A percentile compares a stretch with the other conserved stretches of the same genome.
Evolutionary conservation across 208 protist genomes (phyloP).

Genomic region (Lotmaria passim): DNA sequence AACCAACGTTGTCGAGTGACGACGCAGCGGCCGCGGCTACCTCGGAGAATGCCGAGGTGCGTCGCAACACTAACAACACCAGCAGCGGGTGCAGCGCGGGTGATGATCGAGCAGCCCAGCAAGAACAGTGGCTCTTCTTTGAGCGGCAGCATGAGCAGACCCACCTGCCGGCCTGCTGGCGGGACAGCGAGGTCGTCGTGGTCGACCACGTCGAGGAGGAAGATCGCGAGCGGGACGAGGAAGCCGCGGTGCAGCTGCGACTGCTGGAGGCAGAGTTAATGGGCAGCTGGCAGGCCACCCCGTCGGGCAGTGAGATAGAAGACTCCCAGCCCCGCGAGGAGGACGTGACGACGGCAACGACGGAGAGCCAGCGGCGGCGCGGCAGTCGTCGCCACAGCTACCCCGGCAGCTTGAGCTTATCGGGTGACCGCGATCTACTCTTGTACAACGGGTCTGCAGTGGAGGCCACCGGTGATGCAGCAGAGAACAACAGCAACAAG

Average conservation of each 20-base stretch:
- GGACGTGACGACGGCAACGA: slow-evolving; percentile 19
- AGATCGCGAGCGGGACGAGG: slow-evolving; percentile 13
- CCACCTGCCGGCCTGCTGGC: slow-evolving; percentile 39
- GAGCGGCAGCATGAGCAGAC: slow-evolving; percentile 40
- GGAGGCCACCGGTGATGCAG: not conserved
- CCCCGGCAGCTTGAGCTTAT: not conserved
- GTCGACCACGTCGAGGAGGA: slow-evolving; percentile 24
- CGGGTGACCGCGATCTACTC: not conserved
- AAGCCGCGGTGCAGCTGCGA: slow-evolving; percentile 17
- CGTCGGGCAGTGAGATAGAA: slow-evolving; percentile 5
- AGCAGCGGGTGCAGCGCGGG: not conserved
- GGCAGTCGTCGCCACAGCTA: slow-evolving; percentile 12
- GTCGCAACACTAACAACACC: not conserved
- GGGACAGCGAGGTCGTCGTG: slow-evolving; percentile 35
- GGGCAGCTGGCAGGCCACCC: not conserved
- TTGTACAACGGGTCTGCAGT: not conserved
- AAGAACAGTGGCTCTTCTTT: slow-evolving; percentile 33
- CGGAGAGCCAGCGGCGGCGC: slow-evolving; percentile 1
- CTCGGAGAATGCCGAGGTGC: too few species aligned
- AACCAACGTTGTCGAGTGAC: too few species aligned
- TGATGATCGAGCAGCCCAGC: not conserved
- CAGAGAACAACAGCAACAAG: not conserved
- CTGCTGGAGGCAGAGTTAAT: slow-evolving; percentile 31
- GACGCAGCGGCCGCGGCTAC: too few species aligned
- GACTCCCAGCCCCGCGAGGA: slow-evolving; percentile 3